Conservation (phyloP, 2,329 filamentous ascomycete genomes). For the Endoconidiophora polonica region DNA sequence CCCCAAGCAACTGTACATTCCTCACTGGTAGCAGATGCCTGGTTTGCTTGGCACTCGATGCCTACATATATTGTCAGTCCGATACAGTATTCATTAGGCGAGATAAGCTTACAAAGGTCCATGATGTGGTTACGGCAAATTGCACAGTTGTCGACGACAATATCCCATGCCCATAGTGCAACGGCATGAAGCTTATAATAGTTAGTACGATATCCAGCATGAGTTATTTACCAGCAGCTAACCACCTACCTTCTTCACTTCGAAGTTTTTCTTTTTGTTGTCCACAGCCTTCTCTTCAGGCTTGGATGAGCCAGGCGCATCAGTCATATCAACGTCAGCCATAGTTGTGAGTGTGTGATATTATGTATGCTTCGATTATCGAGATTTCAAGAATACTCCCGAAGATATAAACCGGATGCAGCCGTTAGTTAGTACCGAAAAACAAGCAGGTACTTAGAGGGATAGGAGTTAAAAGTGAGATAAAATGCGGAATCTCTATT, state of each 20-base stretch:
- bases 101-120: slow-evolving; percentile 62
- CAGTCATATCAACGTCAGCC: slow-evolving; percentile 95
- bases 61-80: slow-evolving; percentile 30
- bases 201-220: background rate
- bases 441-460: too few relatives aligned
- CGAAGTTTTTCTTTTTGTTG: slow-evolving; percentile 84
- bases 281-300: slow-evolving; percentile 28
- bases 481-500: too few relatives aligned
- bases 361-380: too few relatives aligned
- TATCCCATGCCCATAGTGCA: slow-evolving; percentile 97
- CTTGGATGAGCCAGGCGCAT: slow-evolving; percentile 50
- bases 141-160: slow-evolving; percentile 97
- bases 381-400: too few relatives aligned
- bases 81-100: background rate
- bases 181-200: slow-evolving; percentile 45
- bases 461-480: too few relatives aligned
- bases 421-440: too few relatives aligned
- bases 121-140: slow-evolving; percentile 99
- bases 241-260: slow-evolving; percentile 79
- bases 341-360: slow-evolving; percentile 30
- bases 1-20: slow-evolving; percentile 99
- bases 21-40: slow-evolving; percentile 90
- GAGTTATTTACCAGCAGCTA: background rate
- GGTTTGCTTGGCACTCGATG: slow-evolving; percentile 97
- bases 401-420: too few relatives aligned